Evolutionary conservation across 2,329 filamentous ascomycete species (phyloP), one percentile per base, ranked within the genome.

Genomic region (Arthrobotrys sphaeroides): DNA sequence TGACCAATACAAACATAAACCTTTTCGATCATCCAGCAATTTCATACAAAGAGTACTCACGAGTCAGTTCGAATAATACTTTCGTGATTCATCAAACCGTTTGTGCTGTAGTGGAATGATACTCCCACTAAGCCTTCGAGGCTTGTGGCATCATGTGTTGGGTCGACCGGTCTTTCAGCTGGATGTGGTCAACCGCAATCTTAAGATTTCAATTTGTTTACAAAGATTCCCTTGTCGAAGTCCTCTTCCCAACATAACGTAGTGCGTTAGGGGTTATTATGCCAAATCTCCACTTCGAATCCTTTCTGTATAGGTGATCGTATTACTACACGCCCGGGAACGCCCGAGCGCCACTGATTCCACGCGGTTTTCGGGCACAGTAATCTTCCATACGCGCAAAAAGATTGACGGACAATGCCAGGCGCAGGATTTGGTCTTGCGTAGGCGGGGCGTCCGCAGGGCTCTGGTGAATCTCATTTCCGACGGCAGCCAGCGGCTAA

Each of bases 121-220:
- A 20, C 33, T 24, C 18, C 18, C 26, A 55, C 51, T 55, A 55
- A 55, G 51, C 51, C 51, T 55, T 55, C 51, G 51, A 55, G 51
- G 51, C 51, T 55, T 55, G 24, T 55, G 5, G 9, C 22, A 55
- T 55, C 51, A 55, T 55, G 51, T 55, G 51, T 38, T 55, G 28
- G 47, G 45, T n/a, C n/a, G n/a, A n/a, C n/a, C n/a, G 51, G 51
- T 55, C n/a, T 55, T n/a, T 55, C 51, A 55, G 51, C 51, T 55
- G 31, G 51, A 24, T 10, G 9, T 38, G 51, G 51, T 55, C 16
- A 55, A 55, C 49, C 3, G 13, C 12, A 53, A 53, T 33, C n/a
- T n/a, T 24, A 18, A 6, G 26, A 55, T 55, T 55, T 55, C 51
- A 53, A 26, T 36, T 16, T 51, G 10, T 36, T 53, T 28, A 33